Conservation (phyloP, 1,284 basidiomycete species). For the Fistulinella cinereoalba region DNA sequence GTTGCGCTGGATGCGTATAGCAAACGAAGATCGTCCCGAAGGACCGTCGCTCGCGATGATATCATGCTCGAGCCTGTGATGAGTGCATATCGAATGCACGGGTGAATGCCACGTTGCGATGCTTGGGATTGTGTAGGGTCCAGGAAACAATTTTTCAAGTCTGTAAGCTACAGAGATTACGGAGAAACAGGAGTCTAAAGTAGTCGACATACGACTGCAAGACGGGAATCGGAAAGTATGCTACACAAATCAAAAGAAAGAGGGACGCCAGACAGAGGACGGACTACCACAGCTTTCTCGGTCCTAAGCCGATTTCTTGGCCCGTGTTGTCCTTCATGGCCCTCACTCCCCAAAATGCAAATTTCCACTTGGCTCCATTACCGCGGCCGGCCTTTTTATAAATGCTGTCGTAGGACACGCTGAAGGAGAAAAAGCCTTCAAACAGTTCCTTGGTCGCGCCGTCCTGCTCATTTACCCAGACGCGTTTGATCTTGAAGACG, state of each 20-base stretch:
- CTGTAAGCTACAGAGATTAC: too few species aligned
- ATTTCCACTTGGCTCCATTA: constrained; percentile 27
- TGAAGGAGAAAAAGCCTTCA: constrained; percentile 38
- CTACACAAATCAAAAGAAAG: background rate
- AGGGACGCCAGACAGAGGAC: background rate
- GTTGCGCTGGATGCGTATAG: constrained; percentile 13
- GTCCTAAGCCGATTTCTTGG: constrained; percentile 33
- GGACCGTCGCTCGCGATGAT: background rate
- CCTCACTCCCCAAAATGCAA: constrained; percentile 40
- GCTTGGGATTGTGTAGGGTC: too few species aligned
- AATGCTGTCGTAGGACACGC: constrained; percentile 33
- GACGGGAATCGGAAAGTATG: too few species aligned
- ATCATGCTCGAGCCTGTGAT: background rate
- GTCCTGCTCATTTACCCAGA: constrained; percentile 28
- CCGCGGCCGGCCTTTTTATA: constrained; percentile 37
- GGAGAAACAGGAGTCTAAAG: too few species aligned
- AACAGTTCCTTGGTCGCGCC: constrained; percentile 32
- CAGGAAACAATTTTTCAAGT: too few species aligned
- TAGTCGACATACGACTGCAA: too few species aligned
- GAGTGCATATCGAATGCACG: too few species aligned
- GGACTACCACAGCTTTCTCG: constrained; percentile 1
- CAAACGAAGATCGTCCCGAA: background rate
- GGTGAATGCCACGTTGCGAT: too few species aligned
- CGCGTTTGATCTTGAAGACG: constrained; percentile 34
- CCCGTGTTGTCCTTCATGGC: constrained; percentile 35